Evolutionary conservation across 805 yeast genomes (phyloP), one percentile per base, ranked within the genome.

Genomic region (Metschnikowia vanudenii): DNA sequence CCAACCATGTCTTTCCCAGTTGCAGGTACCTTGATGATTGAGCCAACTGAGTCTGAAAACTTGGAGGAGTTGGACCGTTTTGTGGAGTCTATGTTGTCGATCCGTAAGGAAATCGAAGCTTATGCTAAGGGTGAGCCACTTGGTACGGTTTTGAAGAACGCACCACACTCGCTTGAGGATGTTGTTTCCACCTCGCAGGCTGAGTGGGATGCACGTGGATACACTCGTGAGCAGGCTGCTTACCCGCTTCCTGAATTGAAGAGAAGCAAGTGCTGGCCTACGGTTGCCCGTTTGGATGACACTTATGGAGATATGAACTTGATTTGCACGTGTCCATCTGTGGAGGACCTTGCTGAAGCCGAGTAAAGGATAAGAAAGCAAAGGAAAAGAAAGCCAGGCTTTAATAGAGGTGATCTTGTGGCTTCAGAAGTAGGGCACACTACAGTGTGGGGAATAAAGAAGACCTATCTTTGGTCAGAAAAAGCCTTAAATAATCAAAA

Each of bases 1-100:
- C 99, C 99, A 52, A 94, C 99, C 20, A 84, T 94, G 88, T 94
- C 98, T 2, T 94, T 94, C 88, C 99, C 99, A 9, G 96, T 94
- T 42, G 92, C 97, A 4, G 96, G 96, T 52, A 94, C 99, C 2
- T 77, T 94, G 58, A 94, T 94, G 99, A 82, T 94, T 53, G 99
- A 94, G 72, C 99, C 99, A 49, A 94, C 99, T 3, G 99, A 94
- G 71, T 84, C 94, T 16, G 99, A 94, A 71, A 82, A 89, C 61
- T 69, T 85, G 60, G 87, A 76, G 46, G 99, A 94, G 70, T 75
- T 94, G 51, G 92, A 94, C 68, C 79, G 97, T 60, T 92, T 94
- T 68, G 84, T 90, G 46, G 90, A 89, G 53, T 80, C 98, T 1
- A 77, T 94, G 76, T 81, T 94, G 50, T 67, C 88, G 3, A 94